These are phyloP conservation scores for Tilletia setariae DNA, from an alignment of 1,284 basidiomycete species.

Conservation along the genomic window DNA sequence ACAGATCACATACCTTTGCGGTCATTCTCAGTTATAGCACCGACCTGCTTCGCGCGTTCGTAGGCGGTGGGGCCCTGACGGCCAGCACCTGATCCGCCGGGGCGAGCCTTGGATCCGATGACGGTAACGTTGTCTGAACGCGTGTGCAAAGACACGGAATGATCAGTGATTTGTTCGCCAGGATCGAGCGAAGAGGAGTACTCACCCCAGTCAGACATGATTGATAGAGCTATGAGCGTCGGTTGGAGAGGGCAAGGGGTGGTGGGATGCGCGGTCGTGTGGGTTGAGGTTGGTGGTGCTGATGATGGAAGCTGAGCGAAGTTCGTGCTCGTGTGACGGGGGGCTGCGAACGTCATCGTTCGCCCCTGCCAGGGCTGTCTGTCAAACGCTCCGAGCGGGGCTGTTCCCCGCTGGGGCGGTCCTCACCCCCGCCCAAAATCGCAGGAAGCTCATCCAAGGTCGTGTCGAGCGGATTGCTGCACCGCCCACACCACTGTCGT, in stretches of 20 bases:
- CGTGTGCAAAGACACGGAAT: neutral
- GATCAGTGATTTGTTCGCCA: neutral
- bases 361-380: too few relatives aligned
- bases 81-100: conserved; percentile 66
- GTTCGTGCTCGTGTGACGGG: conserved; percentile 6
- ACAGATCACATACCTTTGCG: conserved; percentile 52
- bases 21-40: conserved; percentile 57
- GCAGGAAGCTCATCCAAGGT: neutral
- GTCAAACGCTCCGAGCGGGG: too few relatives aligned
- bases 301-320: neutral
- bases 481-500: too few relatives aligned
- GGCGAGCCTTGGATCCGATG: conserved; percentile 70
- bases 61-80: conserved; percentile 56
- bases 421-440: too few relatives aligned
- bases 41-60: conserved; percentile 56
- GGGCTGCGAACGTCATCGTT: neutral
- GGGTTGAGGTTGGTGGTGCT: neutral
- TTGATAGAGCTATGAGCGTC: neutral
- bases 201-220: conserved; percentile 29
- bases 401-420: too few relatives aligned
- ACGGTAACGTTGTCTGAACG: conserved; percentile 57
- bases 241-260: neutral
- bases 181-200: neutral
- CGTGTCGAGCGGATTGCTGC: too few relatives aligned
- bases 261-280: neutral